Evolutionary conservation across 2,329 filamentous ascomycete species (phyloP).

Genomic region (Phyllosticta citriasiana): DNA sequence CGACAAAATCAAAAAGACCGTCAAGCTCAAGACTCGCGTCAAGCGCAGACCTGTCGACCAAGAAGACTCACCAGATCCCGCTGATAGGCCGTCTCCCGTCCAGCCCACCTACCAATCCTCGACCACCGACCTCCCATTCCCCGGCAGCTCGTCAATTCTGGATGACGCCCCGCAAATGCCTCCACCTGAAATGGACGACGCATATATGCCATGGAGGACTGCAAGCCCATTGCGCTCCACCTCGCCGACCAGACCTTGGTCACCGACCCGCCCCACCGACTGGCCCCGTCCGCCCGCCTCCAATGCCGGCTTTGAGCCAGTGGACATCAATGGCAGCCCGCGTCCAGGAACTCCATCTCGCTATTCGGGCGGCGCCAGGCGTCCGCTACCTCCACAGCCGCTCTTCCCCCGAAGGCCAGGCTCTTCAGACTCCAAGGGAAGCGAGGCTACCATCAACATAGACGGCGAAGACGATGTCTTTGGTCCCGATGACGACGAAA

Average conservation of each 20-base stretch:
- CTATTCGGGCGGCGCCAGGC: conserved; percentile 78
- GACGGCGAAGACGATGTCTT: conserved; percentile 58
- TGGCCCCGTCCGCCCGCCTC: conserved; percentile 63
- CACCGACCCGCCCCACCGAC: conserved; percentile 47
- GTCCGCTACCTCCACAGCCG: conserved; percentile 80
- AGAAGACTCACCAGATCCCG: conserved; percentile 10
- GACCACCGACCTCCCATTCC: conserved; percentile 33
- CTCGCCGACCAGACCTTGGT: conserved; percentile 36
- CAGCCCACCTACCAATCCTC: conserved; percentile 42
- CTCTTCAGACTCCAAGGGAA: conserved; percentile 34
- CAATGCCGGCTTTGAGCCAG: conserved; percentile 68
- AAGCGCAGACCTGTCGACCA: conserved; percentile 12
- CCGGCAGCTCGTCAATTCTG: conserved; percentile 41
- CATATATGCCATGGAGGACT: conserved; percentile 50
- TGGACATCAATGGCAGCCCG: conserved; percentile 81
- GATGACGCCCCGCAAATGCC: conserved; percentile 40
- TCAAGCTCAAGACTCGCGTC: conserved; percentile 19
- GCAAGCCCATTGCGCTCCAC: conserved; percentile 42
- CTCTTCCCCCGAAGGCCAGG: conserved; percentile 56
- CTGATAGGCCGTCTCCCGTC: conserved; percentile 30
- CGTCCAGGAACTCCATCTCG: conserved; percentile 81
- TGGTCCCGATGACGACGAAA: conserved; percentile 48
- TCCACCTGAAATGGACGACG: conserved; percentile 48
- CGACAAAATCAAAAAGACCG: conserved; percentile 19
- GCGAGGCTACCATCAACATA: conserved; percentile 63